These are phyloP conservation scores for Amanita brunnescens DNA, from an alignment of 768 basidiomycete genomes.

Conservation along the genomic window DNA sequence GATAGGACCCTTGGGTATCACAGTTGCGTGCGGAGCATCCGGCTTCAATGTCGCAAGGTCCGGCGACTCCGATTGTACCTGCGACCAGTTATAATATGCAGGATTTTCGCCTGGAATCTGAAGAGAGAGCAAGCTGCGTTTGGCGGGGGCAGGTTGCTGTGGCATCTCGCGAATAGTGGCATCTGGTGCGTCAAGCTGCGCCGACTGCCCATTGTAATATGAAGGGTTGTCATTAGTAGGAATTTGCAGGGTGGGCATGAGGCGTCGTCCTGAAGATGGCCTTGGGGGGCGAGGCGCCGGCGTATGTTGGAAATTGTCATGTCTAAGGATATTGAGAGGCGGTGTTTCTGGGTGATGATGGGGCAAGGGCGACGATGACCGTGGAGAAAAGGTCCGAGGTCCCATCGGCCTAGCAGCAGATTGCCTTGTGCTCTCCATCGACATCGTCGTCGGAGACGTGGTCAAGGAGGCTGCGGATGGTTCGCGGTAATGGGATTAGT, in stretches of 20 bases:
- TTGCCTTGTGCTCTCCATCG: constrained; percentile 18
- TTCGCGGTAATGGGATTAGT: constrained; percentile 16
- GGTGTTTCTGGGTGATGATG: constrained; percentile 4
- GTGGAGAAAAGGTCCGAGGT: constrained; percentile 18
- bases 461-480: constrained; percentile 21
- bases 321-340: neutral
- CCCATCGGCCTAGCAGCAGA: constrained; percentile 44
- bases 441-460: constrained; percentile 15
- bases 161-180: constrained; percentile 2
- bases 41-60: constrained; percentile 4
- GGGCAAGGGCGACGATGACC: neutral
- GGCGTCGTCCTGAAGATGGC: neutral
- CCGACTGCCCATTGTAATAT: constrained; percentile 4
- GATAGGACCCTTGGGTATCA: constrained; percentile 5
- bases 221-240: constrained; percentile 3
- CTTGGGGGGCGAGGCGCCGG: neutral
- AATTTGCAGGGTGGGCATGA: neutral
- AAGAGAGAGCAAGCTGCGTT: neutral
- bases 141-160: neutral
- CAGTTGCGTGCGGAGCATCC: neutral
- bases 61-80: neutral
- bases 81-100: constrained; percentile 4
- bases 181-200: constrained; percentile 1
- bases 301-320: neutral
- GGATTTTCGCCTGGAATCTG: constrained; percentile 2